Base-by-base conservation (phyloP, 2,329 filamentous ascomycete genomes). In the Pyrenophora teres region DNA sequence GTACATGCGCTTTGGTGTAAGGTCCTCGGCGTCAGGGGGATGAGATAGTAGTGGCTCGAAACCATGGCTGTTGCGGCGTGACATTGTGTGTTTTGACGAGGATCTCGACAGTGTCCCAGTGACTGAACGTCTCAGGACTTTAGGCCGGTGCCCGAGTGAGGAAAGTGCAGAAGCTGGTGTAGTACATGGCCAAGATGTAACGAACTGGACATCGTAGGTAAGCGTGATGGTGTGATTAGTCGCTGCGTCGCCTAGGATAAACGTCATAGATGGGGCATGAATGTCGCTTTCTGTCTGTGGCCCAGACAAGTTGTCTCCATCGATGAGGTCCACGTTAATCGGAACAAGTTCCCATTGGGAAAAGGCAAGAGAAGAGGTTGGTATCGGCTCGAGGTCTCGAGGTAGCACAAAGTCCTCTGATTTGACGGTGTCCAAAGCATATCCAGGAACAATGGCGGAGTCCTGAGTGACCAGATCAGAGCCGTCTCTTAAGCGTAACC, bases 101-200 rank as follows among this genome's bases (percentile, higher is more conserved):
- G 65, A 63, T n/a, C 68, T 64, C 8, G 69, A 69, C 5, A 71
- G 37, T 2, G 62, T 57, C 2, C 55, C 52, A 6, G 65, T 63
- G 5, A 60, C 41, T 1, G 67, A 63, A 16, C 64, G 62, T 37
- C 65, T 66, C 2, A 65, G 46, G 12, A 68, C 54, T 18, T 62
- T 60, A 8, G 64, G 66, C 9, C 60, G 50, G 40, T 56, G 62
- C 16, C 48, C 44, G 23, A 25, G 25, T 3, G 56, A 59, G n/a
- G 54, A 23, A 19, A 62, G 54, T 6, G 62, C 58, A 10, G 62
- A 54, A 10, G 63, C 52, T 12, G 80, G 79, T 9, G 77, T 73
- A 6, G 72, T 76, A 62, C 82, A 85, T 15, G 79, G 80, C 61
- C 80, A 80, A 1, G 81, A 80, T 0, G 80, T 76, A 37, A 85